phyloP scores from a whole-genome alignment of 2,329 filamentous ascomycete genomes.

The Venturiaceae sp. region DNA sequence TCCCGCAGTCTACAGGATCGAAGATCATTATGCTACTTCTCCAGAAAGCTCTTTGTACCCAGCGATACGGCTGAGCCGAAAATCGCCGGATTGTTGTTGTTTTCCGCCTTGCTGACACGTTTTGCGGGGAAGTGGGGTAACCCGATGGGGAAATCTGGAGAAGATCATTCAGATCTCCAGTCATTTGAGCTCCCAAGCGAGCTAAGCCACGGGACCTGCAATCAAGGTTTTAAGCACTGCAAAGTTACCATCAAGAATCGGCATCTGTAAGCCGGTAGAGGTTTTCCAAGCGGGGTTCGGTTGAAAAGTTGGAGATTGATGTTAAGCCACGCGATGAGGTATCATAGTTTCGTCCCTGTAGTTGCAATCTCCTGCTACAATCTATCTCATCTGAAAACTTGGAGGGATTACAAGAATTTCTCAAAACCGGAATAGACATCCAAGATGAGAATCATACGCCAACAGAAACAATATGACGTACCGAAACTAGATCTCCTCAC shows the following conservation, averaged over 20 bases:
- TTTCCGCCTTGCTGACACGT: neutral
- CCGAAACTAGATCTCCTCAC: conserved; percentile 4
- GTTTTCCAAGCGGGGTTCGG: neutral
- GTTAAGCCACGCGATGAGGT: neutral
- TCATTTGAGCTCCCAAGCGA: neutral
- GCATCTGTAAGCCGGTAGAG: neutral
- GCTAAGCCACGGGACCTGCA: neutral
- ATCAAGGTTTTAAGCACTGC: neutral
- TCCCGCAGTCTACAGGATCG: neutral
- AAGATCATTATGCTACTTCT: neutral
- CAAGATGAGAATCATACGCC: conserved; percentile 5
- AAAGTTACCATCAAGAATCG: neutral
- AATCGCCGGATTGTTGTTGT: neutral
- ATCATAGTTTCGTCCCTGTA: too few relatives aligned
- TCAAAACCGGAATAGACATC: neutral
- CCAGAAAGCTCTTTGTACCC: too few relatives aligned
- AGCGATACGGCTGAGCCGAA: neutral
- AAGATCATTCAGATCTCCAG: neutral
- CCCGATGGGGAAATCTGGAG: neutral
- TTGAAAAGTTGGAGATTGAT: neutral
- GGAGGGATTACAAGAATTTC: too few relatives aligned
- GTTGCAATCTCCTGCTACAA: too few relatives aligned
- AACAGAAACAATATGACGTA: neutral
- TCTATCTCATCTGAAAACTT: too few relatives aligned
- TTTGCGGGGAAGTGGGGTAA: neutral